Evolutionary conservation across 129 eudicot species (phyloP).

Genomic region (Silybum marianum): DNA sequence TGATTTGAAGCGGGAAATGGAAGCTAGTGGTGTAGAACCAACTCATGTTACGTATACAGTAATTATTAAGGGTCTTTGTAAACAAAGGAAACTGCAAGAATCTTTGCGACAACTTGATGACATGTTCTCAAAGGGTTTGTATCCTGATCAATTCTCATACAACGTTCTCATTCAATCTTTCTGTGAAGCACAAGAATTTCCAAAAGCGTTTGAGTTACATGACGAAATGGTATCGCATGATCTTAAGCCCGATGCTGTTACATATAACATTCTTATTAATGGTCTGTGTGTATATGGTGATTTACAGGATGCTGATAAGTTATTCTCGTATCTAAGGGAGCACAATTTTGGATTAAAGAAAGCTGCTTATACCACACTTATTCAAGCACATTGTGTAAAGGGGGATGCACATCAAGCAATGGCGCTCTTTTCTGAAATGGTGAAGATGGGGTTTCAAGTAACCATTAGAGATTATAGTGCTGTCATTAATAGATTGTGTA

Average conservation of each 20-base stretch:
- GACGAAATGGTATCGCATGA: slow-evolving; percentile 55
- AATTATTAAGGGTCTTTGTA: slow-evolving; percentile 70
- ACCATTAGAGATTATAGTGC: slow-evolving; percentile 74
- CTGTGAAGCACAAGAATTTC: slow-evolving; percentile 54
- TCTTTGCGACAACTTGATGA: slow-evolving; percentile 46
- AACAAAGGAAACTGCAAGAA: slow-evolving; percentile 52
- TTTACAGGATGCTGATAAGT: slow-evolving; percentile 55
- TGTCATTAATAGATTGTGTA: slow-evolving; percentile 78
- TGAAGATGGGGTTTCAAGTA: slow-evolving; percentile 58
- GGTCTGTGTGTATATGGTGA: slow-evolving; percentile 71
- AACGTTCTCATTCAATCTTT: slow-evolving; percentile 75
- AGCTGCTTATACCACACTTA: slow-evolving; percentile 60
- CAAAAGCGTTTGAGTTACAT: slow-evolving; percentile 55
- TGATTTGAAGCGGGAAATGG: slow-evolving; percentile 57
- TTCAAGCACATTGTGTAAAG: slow-evolving; percentile 93
- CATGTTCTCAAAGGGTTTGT: slow-evolving; percentile 59
- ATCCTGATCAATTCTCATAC: slow-evolving; percentile 67
- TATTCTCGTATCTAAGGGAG: slow-evolving; percentile 46
- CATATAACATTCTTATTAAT: slow-evolving; percentile 76
- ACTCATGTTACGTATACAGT: slow-evolving; percentile 78
- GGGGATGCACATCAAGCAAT: slow-evolving; percentile 62
- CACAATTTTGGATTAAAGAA: slow-evolving; percentile 50
- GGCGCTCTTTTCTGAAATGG: slow-evolving; percentile 59
- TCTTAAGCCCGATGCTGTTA: slow-evolving; percentile 57
- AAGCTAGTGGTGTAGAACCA: slow-evolving; percentile 50